Conservation (phyloP, 148 eudicot genomes). For the Persicaria maculosa region DNA sequence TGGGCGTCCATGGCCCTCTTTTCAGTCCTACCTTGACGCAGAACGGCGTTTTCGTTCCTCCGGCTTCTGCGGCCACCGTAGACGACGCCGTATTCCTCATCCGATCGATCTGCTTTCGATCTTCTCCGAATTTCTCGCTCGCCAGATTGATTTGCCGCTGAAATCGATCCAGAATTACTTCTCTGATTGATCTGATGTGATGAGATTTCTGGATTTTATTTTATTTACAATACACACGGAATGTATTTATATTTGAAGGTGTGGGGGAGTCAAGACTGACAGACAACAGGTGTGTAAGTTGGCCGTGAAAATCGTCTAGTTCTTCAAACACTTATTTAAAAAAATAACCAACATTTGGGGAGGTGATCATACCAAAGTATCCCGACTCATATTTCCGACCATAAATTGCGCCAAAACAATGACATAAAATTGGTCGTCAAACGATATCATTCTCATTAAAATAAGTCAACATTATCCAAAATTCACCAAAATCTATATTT, state of each 20-base stretch:
- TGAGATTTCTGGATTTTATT: not conserved
- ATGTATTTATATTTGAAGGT: not conserved
- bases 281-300: constrained; percentile 4
- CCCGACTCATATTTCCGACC: too few species aligned
- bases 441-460: too few species aligned
- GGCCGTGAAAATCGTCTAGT: too few species aligned
- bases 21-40: constrained; percentile 40
- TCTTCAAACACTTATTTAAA: too few species aligned
- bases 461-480: too few species aligned
- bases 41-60: constrained; percentile 19
- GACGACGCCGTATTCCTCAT: constrained; percentile 21
- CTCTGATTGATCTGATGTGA: too few species aligned
- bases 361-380: too few species aligned
- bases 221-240: not conserved
- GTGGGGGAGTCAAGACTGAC: not conserved
- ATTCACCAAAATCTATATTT: too few species aligned
- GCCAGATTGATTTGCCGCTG: not conserved
- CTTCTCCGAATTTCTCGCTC: not conserved
- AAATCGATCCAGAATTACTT: not conserved
- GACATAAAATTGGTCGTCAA: too few species aligned
- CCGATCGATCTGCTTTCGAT: not conserved
- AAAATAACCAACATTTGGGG: too few species aligned
- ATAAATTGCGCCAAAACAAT: too few species aligned
- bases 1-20: constrained; percentile 66
- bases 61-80: not conserved